A percentile compares a stretch with the other conserved stretches of the same genome.
Evolutionary conservation across 2,329 filamentous ascomycete species (phyloP).

Genomic region (Fusarium sp.): DNA sequence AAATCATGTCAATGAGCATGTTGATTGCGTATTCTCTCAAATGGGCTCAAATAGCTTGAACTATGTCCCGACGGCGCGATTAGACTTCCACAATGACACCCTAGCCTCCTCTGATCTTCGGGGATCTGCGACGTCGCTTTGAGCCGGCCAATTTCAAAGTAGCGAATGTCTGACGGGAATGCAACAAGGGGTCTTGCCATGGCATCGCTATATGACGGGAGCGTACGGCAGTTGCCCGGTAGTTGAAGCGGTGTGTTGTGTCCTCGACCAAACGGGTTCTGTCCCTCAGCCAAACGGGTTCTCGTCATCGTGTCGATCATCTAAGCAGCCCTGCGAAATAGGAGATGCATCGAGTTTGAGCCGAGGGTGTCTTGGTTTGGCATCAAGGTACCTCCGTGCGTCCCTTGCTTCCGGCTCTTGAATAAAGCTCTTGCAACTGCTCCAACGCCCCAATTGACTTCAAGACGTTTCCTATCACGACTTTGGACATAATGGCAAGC

Average conservation of each 20-base stretch:
- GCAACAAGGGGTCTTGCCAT: neutral
- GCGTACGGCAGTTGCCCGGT: constrained; percentile 4
- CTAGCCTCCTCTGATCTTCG: neutral
- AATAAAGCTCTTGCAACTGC: constrained; percentile 11
- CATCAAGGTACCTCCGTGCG: neutral
- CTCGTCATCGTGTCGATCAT: constrained; percentile 17
- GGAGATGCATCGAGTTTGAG: neutral
- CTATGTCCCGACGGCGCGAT: neutral
- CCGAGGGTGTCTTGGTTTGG: neutral
- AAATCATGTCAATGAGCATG: neutral
- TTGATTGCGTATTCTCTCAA: constrained; percentile 6
- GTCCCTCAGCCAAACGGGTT: constrained; percentile 24
- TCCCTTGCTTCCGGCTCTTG: neutral
- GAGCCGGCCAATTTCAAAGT: neutral
- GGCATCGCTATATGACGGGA: neutral
- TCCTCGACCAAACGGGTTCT: constrained; percentile 26
- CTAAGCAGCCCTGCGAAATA: neutral
- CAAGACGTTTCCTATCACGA: neutral
- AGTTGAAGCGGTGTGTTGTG: constrained; percentile 14
- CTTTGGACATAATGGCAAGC: neutral
- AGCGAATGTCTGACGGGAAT: neutral
- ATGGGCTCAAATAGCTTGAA: constrained; percentile 7
- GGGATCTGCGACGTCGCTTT: neutral
- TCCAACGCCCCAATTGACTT: neutral
- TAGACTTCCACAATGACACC: neutral